phyloP scores from a whole-genome alignment of 495 filamentous ascomycete genomes.

The Hyaloscypha variabilis region DNA sequence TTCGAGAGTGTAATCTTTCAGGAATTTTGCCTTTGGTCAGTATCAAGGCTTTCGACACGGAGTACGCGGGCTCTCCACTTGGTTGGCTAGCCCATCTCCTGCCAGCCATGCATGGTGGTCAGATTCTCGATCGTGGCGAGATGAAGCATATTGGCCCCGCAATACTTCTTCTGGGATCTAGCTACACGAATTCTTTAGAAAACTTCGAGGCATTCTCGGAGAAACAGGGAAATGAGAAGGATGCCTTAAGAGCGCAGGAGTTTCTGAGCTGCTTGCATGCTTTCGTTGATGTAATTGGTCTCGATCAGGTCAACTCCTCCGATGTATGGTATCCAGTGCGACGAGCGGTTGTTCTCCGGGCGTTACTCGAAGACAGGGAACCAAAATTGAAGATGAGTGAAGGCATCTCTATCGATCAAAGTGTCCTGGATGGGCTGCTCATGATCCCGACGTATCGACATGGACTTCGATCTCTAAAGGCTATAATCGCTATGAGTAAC shows the following conservation, averaged over 20 bases:
- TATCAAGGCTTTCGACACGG: conserved; percentile 1
- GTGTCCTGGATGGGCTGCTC: conserved; percentile 13
- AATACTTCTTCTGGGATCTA: conserved; percentile 3
- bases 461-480: conserved; percentile 11
- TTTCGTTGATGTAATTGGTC: conserved; percentile 10
- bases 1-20: conserved; percentile 10
- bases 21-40: conserved; percentile 8
- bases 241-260: background rate
- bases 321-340: conserved; percentile 11
- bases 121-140: conserved; percentile 1
- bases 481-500: conserved; percentile 12
- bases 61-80: background rate
- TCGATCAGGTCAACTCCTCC: conserved; percentile 1
- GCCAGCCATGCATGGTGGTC: background rate
- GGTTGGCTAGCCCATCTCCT: conserved; percentile 3
- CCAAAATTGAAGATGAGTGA: conserved; percentile 1
- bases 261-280: conserved; percentile 11
- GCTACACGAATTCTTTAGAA: background rate
- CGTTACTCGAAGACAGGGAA: conserved; percentile 12
- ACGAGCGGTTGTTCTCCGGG: conserved; percentile 8
- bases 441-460: conserved; percentile 10
- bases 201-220: background rate
- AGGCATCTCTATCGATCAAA: conserved; percentile 6
- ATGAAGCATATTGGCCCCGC: conserved; percentile 4
- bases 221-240: background rate